Percentiles rank a stretch among this genome's conserved stretches.
phyloP scores from a whole-genome alignment of 2,329 filamentous ascomycete species.

The Ascochyta lentis region DNA sequence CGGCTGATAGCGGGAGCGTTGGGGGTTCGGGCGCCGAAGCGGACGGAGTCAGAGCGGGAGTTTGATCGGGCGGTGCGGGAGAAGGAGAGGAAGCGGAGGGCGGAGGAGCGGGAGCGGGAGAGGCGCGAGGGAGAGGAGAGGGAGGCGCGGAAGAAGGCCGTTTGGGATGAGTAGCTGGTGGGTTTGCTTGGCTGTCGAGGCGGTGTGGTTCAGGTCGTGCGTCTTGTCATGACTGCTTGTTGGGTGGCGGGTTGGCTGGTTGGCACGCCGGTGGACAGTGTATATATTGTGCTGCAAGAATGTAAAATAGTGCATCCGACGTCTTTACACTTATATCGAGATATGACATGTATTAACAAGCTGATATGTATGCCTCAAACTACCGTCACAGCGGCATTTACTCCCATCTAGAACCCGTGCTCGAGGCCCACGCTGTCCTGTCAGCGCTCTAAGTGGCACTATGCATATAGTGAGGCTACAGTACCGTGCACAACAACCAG shows the following conservation, averaged over 20 bases:
- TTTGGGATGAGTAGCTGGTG: conserved; percentile 73
- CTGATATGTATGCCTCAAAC: too few species aligned
- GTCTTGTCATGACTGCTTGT: background rate
- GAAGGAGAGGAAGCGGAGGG: conserved; percentile 79
- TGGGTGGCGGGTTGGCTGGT: background rate
- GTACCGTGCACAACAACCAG: too few species aligned
- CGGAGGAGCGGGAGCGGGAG: conserved; percentile 73
- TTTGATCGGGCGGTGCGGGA: conserved; percentile 84
- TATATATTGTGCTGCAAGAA: conserved; percentile 5
- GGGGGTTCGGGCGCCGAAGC: conserved; percentile 78
- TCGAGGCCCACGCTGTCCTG: too few species aligned
- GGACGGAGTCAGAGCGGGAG: conserved; percentile 86
- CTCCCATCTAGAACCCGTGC: too few species aligned
- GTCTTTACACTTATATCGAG: background rate
- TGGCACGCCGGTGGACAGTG: conserved; percentile 4
- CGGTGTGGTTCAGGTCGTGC: background rate
- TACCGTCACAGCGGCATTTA: too few species aligned
- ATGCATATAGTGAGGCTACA: too few species aligned
- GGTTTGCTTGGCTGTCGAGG: background rate
- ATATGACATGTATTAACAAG: background rate
- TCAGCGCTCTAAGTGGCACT: too few species aligned
- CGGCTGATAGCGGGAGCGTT: conserved; percentile 89
- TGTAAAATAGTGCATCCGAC: background rate
- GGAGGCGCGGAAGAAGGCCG: conserved; percentile 78
- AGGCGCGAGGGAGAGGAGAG: conserved; percentile 67